Conservation (phyloP, 1,139 yeast species). For the Suhomyces maxii region DNA sequence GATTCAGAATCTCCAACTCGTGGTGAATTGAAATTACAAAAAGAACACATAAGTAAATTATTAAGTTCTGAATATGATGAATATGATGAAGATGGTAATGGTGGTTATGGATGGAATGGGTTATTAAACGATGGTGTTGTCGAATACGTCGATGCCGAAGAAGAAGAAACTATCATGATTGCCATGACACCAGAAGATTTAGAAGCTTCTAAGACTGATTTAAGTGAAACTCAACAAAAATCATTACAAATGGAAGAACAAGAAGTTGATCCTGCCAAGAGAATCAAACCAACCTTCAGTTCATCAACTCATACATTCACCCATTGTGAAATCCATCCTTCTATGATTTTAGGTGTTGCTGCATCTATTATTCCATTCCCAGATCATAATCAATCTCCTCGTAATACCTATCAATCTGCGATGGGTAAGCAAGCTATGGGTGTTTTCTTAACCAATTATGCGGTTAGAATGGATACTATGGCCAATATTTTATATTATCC, state of each 20-base stretch:
- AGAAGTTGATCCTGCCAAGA: slow-evolving; percentile 74
- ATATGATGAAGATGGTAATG: slow-evolving; percentile 55
- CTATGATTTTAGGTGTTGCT: slow-evolving; percentile 97
- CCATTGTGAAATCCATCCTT: slow-evolving; percentile 98
- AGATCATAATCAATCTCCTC: slow-evolving; percentile 97
- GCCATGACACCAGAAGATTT: slow-evolving; percentile 99
- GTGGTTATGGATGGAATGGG: slow-evolving; percentile 79
- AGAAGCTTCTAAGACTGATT: slow-evolving; percentile 59
- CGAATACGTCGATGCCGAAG: slow-evolving; percentile 96
- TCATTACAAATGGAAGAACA: slow-evolving; percentile 50
- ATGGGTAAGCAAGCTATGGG: slow-evolving; percentile 99
- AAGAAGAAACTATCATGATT: slow-evolving; percentile 96
- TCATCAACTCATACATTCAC: slow-evolving; percentile 85
- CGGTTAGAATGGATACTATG: slow-evolving; percentile 99
- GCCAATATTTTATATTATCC: slow-evolving; percentile 96
- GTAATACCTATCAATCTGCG: slow-evolving; percentile 99
- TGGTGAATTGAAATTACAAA: slow-evolving; percentile 80
- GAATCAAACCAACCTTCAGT: slow-evolving; percentile 72
- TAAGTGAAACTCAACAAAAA: slow-evolving; percentile 46
- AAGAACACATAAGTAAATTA: slow-evolving; percentile 76
- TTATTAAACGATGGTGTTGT: slow-evolving; percentile 83
- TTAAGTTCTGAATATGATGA: slow-evolving; percentile 62
- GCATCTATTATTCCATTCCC: slow-evolving; percentile 99
- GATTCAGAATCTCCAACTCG: slow-evolving; percentile 72
- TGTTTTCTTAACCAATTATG: slow-evolving; percentile 93